These are phyloP conservation scores for Fusarium circinatum DNA, from an alignment of 2,329 filamentous ascomycete species.

Conservation along the genomic window DNA sequence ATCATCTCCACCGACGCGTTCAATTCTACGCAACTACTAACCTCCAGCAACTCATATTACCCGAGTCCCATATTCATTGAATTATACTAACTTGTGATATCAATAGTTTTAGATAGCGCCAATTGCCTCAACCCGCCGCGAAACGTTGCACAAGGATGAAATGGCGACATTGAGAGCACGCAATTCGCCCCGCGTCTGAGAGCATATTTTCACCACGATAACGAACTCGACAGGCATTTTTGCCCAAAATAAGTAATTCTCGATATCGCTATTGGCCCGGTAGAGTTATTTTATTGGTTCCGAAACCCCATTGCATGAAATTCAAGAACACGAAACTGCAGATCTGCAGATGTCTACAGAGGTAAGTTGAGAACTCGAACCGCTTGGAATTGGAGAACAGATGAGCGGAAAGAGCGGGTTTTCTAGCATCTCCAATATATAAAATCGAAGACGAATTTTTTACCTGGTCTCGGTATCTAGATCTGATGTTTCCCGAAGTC, in stretches of 20 bases:
- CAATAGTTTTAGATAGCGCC: not conserved
- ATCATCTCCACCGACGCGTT: too few relatives aligned
- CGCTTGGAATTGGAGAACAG: not conserved
- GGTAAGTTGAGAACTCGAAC: fast-evolving
- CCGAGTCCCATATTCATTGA: fast-evolving
- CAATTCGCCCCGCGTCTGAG: not conserved
- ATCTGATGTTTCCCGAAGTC: not conserved
- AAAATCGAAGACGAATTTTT: too few relatives aligned
- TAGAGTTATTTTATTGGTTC: not conserved
- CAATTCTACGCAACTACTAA: not conserved
- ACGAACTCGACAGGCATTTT: not conserved
- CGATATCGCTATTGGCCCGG: not conserved
- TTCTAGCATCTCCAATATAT: too few relatives aligned
- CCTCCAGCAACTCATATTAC: fast-evolving
- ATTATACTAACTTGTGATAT: fast-evolving
- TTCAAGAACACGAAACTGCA: fast-evolving
- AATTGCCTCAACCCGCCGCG: not conserved
- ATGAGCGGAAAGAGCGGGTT: fast-evolving
- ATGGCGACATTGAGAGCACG: not conserved
- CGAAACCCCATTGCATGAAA: fast-evolving
- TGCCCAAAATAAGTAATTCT: not conserved
- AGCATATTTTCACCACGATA: not conserved
- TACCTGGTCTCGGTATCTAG: not conserved
- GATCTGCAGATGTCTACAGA: not conserved
- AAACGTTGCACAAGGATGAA: not conserved